phyloP scores from a whole-genome alignment of 352 stramenopile species.

The Phytophthora quininea region DNA sequence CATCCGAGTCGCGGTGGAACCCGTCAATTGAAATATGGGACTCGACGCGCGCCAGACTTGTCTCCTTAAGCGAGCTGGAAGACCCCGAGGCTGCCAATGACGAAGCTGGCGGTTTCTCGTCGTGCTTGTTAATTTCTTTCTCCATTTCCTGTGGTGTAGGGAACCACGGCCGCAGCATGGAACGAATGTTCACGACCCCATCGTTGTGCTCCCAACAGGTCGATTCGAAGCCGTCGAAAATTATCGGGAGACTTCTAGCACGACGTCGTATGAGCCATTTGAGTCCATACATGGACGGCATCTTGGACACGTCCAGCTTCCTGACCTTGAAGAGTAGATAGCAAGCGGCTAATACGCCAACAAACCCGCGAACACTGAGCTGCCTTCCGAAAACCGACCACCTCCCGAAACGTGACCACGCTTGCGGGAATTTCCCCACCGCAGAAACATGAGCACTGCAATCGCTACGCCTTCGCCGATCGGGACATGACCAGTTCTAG shows the following conservation, averaged over 20 bases:
- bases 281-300: conserved; percentile 61
- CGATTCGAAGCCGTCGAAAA: conserved; percentile 70
- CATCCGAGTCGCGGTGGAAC: conserved; percentile 51
- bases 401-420: conserved; percentile 23
- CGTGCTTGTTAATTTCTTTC: conserved; percentile 29
- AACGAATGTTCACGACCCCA: conserved; percentile 73
- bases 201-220: conserved; percentile 78
- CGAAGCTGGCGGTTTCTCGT: conserved; percentile 29
- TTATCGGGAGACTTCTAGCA: conserved; percentile 51
- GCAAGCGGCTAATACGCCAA: conserved; percentile 24
- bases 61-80: conserved; percentile 37
- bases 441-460: conserved; percentile 27
- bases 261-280: conserved; percentile 67
- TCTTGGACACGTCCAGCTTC: conserved; percentile 67
- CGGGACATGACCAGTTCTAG: conserved; percentile 47
- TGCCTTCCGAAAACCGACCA: conserved; percentile 18
- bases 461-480: conserved; percentile 32
- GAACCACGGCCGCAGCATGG: conserved; percentile 76
- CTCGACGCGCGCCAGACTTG: conserved; percentile 43
- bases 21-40: conserved; percentile 82
- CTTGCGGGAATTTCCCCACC: conserved; percentile 28
- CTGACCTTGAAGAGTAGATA: conserved; percentile 45
- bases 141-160: conserved; percentile 55
- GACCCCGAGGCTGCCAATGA: conserved; percentile 49
- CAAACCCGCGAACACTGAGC: conserved; percentile 12